A percentile compares a stretch with the other conserved stretches of the same genome.
phyloP scores from a whole-genome alignment of 352 stramenopile genomes.

The Pythium sp. region DNA sequence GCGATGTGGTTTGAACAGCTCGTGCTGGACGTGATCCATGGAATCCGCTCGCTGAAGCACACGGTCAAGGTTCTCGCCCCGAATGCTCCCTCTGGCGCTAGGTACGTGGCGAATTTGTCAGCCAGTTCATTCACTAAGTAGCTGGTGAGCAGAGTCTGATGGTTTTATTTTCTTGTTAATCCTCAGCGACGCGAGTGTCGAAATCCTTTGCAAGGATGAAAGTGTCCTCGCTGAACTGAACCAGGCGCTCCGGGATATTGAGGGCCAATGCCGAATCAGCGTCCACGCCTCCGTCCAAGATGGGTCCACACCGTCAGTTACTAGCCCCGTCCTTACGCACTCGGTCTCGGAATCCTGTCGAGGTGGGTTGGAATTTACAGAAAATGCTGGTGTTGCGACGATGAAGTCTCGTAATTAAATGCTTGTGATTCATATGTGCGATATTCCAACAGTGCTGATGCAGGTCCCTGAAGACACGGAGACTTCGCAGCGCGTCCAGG shows the following conservation, averaged over 20 bases:
- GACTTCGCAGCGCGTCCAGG: slow-evolving; percentile 55
- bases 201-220: slow-evolving; percentile 35
- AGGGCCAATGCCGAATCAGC: slow-evolving; percentile 40
- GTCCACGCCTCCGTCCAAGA: slow-evolving; percentile 22
- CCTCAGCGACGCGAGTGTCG: slow-evolving; percentile 16
- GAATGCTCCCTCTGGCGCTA: slow-evolving; percentile 27
- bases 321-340: slow-evolving; percentile 38
- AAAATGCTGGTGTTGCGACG: not conserved
- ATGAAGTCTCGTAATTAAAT: not conserved
- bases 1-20: slow-evolving; percentile 28
- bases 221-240: slow-evolving; percentile 31
- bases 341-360: slow-evolving; percentile 52
- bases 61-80: slow-evolving; percentile 71
- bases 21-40: slow-evolving; percentile 89
- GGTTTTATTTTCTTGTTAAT: not conserved
- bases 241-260: slow-evolving; percentile 36
- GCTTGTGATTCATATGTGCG: slow-evolving; percentile 5
- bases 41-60: slow-evolving; percentile 90
- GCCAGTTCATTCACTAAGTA: not conserved
- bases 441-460: slow-evolving; percentile 45
- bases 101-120: slow-evolving; percentile 15
- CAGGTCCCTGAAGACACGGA: slow-evolving; percentile 61
- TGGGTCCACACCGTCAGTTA: not conserved
- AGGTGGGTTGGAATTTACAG: slow-evolving; percentile 25
- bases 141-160: not conserved